Evolutionary conservation across 139 green algal species (phyloP).

Genomic region (Astrephomene gubernaculifera): DNA sequence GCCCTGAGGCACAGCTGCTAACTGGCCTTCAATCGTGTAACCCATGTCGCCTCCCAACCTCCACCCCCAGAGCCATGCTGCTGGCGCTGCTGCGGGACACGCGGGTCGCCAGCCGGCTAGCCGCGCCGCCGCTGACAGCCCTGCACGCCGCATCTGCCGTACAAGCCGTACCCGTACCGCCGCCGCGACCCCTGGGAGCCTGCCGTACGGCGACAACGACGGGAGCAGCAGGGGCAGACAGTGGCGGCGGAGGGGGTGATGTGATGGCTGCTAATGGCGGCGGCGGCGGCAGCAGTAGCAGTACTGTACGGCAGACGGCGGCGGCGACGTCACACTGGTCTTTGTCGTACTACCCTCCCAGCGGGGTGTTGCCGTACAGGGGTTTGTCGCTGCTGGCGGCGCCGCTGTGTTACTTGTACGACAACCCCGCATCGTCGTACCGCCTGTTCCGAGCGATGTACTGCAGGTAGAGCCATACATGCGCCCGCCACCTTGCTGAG

Average conservation of each 20-base stretch:
- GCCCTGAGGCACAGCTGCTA: too few species aligned
- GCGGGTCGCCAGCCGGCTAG: conserved; percentile 7
- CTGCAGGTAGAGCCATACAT: conserved; percentile 49
- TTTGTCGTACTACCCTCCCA: conserved; percentile 39
- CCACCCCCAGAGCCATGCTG: conserved; percentile 45
- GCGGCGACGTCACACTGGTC: too few species aligned
- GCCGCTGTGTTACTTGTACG: conserved; percentile 75
- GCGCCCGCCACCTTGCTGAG: neutral
- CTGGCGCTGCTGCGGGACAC: conserved; percentile 64
- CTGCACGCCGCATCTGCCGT: neutral
- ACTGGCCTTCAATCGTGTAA: too few species aligned
- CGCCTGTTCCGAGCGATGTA: conserved; percentile 67
- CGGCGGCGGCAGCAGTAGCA: neutral
- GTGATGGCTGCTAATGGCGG: neutral
- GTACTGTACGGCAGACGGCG: too few species aligned
- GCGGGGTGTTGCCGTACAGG: conserved; percentile 60
- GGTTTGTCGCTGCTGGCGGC: conserved; percentile 56
- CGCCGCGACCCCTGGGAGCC: neutral
- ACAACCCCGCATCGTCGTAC: conserved; percentile 59
- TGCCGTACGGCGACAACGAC: neutral
- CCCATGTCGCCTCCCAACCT: too few species aligned
- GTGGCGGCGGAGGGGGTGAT: neutral
- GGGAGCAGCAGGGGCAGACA: neutral
- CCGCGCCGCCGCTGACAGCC: conserved; percentile 25
- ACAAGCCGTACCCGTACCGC: neutral